Evolutionary conservation across 768 basidiomycete genomes (phyloP).

Genomic region (Amylocystis lapponica): DNA sequence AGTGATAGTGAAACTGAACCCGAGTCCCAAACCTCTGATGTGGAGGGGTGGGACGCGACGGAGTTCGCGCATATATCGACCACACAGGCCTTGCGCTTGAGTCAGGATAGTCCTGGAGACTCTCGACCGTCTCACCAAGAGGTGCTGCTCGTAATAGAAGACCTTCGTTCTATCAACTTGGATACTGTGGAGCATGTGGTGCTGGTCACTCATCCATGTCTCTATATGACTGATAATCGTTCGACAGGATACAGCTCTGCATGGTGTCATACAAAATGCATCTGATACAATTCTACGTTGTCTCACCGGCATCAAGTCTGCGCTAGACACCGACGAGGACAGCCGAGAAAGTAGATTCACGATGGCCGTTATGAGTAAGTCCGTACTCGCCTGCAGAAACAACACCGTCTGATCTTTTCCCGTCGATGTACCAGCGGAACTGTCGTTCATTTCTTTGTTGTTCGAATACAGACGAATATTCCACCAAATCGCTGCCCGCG

Average conservation of each 20-base stretch:
- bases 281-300: slow-evolving; percentile 28
- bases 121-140: neutral
- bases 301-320: slow-evolving; percentile 7
- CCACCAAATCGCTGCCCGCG: slow-evolving; percentile 35
- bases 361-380: slow-evolving; percentile 15
- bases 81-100: neutral
- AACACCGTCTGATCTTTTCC: no score
- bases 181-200: slow-evolving; percentile 9
- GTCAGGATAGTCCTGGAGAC: neutral
- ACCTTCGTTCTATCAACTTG: slow-evolving; percentile 8
- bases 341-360: slow-evolving; percentile 2
- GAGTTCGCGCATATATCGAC: slow-evolving; percentile 9
- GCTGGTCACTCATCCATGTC: no score
- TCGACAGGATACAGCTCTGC: slow-evolving; percentile 28
- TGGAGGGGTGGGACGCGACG: slow-evolving; percentile 4
- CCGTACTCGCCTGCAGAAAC: no score
- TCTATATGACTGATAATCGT: no score
- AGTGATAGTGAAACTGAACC: slow-evolving; percentile 51
- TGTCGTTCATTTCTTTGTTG: slow-evolving; percentile 31
- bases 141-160: slow-evolving; percentile 4
- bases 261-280: slow-evolving; percentile 29
- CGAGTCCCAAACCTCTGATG: slow-evolving; percentile 32
- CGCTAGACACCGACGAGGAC: slow-evolving; percentile 1
- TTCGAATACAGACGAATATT: slow-evolving; percentile 50
- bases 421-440: no score